Percentiles rank a stretch among this genome's conserved stretches.
Conservation (phyloP, 106 monocot species). For the Phalaenopsis equestris region DNA sequence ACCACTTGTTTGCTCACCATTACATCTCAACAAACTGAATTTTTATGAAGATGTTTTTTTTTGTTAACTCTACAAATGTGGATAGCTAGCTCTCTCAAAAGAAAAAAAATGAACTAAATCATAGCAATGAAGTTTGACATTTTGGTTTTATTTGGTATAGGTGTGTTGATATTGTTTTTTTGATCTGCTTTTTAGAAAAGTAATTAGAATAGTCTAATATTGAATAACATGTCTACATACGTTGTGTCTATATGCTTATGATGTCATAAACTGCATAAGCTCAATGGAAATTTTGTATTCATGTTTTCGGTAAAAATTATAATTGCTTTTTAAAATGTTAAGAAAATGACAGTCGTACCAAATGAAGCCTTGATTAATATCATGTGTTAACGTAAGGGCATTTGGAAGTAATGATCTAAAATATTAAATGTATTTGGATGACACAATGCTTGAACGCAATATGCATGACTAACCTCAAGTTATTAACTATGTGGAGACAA, state of each 20-base stretch:
- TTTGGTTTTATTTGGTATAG: not conserved
- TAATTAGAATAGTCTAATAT: not conserved
- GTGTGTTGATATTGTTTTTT: not conserved
- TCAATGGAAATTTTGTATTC: not conserved
- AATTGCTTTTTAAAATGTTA: no score
- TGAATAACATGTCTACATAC: not conserved
- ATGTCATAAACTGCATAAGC: not conserved
- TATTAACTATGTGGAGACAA: not conserved
- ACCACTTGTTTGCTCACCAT: not conserved
- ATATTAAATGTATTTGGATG: no score
- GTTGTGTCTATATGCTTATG: not conserved
- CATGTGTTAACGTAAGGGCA: no score
- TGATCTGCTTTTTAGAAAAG: not conserved
- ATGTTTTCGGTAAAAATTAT: no score
- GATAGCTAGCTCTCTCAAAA: not conserved
- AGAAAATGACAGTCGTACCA: no score
- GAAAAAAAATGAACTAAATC: not conserved
- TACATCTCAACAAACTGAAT: not conserved
- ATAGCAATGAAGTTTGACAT: not conserved
- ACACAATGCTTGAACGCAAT: no score
- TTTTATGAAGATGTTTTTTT: not conserved
- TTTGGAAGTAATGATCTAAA: no score
- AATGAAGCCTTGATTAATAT: no score
- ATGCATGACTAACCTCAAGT: not conserved
- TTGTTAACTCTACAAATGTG: not conserved